Evolutionary conservation across 2,329 filamentous ascomycete species (phyloP).

Genomic region (Talaromyces pinophilus): DNA sequence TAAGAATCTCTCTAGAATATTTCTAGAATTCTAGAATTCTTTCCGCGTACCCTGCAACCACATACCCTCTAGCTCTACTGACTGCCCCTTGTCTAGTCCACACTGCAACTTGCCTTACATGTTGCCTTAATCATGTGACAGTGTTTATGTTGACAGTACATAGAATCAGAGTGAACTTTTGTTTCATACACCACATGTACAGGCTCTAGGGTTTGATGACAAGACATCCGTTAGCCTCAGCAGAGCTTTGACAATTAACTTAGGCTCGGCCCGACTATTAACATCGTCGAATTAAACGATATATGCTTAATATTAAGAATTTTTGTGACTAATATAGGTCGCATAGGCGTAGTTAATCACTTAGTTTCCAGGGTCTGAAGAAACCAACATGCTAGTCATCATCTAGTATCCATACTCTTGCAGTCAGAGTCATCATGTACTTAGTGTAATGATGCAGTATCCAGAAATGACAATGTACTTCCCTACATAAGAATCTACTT

Average conservation of each 20-base stretch:
- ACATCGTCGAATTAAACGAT: not conserved
- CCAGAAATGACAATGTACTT: not conserved
- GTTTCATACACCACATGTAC: not conserved
- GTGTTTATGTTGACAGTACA: not conserved
- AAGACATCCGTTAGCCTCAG: not conserved
- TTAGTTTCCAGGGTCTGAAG: not conserved
- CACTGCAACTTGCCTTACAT: not conserved
- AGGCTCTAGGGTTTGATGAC: not conserved
- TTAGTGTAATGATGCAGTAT: not conserved
- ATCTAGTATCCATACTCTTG: not conserved
- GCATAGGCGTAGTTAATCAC: not conserved
- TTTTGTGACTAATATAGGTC: not conserved
- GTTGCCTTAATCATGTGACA: not conserved
- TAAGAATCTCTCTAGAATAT: constrained; percentile 9
- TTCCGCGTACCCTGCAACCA: not conserved
- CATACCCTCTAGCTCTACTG: not conserved
- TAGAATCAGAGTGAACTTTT: not conserved
- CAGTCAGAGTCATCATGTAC: not conserved
- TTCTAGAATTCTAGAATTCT: constrained; percentile 2
- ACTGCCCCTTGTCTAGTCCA: not conserved
- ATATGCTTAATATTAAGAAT: not conserved
- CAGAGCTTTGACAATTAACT: not conserved
- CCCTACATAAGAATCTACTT: not conserved
- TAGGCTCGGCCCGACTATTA: not conserved
- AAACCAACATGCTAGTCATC: not conserved